These are phyloP conservation scores for Capronia americana DNA, from an alignment of 2,329 filamentous ascomycete genomes.

Conservation along the genomic window DNA sequence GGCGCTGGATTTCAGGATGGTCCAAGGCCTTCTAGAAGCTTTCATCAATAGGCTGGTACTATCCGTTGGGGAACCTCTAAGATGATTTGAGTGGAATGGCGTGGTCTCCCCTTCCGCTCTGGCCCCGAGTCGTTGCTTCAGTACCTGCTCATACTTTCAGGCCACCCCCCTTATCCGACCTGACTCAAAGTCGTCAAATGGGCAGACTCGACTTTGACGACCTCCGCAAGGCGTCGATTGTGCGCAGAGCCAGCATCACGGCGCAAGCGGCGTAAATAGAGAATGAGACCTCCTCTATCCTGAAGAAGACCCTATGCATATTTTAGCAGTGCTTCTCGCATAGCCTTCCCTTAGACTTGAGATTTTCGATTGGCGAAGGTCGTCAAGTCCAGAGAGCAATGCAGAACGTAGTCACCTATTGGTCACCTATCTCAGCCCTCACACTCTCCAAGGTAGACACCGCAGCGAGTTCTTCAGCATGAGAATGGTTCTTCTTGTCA, in stretches of 20 bases:
- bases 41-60: not conserved
- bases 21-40: not conserved
- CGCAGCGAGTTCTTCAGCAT: not conserved
- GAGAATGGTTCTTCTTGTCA: not conserved
- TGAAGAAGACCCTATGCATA: not conserved
- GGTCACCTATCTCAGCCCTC: not conserved
- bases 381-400: not conserved
- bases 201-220: not conserved
- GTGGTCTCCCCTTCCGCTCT: not conserved
- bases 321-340: not conserved
- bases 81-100: not conserved
- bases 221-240: not conserved
- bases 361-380: not conserved
- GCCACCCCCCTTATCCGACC: not conserved
- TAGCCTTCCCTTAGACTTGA: not conserved
- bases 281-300: not conserved
- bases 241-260: not conserved
- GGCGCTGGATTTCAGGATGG: too few relatives aligned
- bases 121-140: not conserved
- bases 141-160: not conserved
- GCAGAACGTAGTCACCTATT: not conserved
- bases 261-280: not conserved
- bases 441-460: not conserved
- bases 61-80: not conserved
- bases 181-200: not conserved